Evolutionary conservation across 345 rosid genomes (phyloP).

Genomic region (Syzygium aromaticum): DNA sequence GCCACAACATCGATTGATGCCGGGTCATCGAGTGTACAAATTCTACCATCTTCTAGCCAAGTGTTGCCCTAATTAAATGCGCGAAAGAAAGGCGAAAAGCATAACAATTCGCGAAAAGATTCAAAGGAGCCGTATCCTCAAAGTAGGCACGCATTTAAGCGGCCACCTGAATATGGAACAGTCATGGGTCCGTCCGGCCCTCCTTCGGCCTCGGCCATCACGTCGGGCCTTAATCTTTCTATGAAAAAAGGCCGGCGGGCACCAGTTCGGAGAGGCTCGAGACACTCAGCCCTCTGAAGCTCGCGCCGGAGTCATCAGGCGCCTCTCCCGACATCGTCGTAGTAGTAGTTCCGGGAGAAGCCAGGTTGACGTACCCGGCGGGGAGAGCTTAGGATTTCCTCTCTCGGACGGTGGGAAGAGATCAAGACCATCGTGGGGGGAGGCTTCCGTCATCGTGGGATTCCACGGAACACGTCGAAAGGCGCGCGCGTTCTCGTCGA

Average conservation of each 20-base stretch:
- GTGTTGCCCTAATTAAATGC: no score
- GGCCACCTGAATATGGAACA: fast-evolving
- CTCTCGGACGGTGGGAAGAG: background rate
- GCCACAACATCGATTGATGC: no score
- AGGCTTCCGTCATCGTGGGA: background rate
- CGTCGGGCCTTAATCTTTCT: background rate
- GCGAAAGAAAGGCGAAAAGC: background rate
- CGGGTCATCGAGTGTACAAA: no score
- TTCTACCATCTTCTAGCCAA: no score
- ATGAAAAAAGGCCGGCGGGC: background rate
- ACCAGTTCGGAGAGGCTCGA: background rate
- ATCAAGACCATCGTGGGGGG: background rate
- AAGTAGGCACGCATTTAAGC: background rate
- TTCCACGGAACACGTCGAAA: background rate
- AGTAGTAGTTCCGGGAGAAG: background rate
- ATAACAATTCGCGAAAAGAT: no score
- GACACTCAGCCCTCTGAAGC: background rate
- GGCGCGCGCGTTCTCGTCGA: background rate
- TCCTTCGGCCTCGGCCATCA: background rate
- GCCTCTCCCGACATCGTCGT: background rate
- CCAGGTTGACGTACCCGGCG: background rate
- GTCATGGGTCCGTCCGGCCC: background rate
- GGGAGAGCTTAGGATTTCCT: background rate
- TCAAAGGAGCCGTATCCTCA: background rate
- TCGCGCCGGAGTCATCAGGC: background rate